These are phyloP conservation scores for Pseudopithomyces maydicus DNA, from an alignment of 2,329 filamentous ascomycete genomes.

Conservation along the genomic window DNA sequence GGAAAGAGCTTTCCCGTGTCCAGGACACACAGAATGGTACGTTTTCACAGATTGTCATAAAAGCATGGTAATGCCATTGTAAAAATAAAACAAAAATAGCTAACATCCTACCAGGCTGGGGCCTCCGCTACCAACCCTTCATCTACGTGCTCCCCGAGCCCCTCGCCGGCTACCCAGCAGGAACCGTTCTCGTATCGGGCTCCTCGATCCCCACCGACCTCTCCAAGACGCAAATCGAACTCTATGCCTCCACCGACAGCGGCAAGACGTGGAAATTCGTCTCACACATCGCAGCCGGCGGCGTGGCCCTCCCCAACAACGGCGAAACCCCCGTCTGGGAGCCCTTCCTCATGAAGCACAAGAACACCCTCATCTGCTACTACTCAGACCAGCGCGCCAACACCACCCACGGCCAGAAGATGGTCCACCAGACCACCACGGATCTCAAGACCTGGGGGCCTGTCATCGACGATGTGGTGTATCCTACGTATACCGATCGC, in stretches of 20 bases:
- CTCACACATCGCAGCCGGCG: constrained; percentile 67
- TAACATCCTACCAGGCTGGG: constrained; percentile 50
- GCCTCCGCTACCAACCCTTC: constrained; percentile 71
- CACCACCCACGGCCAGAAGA: constrained; percentile 66
- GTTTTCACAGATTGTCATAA: too few species aligned
- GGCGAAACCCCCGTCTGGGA: constrained; percentile 75
- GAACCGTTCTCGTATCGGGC: constrained; percentile 67
- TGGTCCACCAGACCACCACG: constrained; percentile 66
- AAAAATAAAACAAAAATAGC: too few species aligned
- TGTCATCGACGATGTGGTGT: constrained; percentile 66
- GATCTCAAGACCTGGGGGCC: constrained; percentile 66
- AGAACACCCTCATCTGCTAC: constrained; percentile 67
- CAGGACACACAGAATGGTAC: constrained; percentile 63
- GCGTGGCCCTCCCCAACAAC: constrained; percentile 66
- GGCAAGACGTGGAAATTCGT: constrained; percentile 70
- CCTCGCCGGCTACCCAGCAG: constrained; percentile 63
- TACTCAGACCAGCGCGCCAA: constrained; percentile 74
- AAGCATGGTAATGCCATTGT: too few species aligned
- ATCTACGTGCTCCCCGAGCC: constrained; percentile 66
- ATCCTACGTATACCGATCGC: constrained; percentile 65
- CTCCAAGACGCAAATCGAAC: constrained; percentile 68
- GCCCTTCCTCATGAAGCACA: constrained; percentile 66
- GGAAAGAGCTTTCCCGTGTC: constrained; percentile 67
- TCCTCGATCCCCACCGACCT: constrained; percentile 65
- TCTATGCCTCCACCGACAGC: constrained; percentile 68